Evolutionary conservation across 345 rosid genomes (phyloP), one percentile per base, ranked within the genome.

Genomic region (Lepidium aucheri): DNA sequence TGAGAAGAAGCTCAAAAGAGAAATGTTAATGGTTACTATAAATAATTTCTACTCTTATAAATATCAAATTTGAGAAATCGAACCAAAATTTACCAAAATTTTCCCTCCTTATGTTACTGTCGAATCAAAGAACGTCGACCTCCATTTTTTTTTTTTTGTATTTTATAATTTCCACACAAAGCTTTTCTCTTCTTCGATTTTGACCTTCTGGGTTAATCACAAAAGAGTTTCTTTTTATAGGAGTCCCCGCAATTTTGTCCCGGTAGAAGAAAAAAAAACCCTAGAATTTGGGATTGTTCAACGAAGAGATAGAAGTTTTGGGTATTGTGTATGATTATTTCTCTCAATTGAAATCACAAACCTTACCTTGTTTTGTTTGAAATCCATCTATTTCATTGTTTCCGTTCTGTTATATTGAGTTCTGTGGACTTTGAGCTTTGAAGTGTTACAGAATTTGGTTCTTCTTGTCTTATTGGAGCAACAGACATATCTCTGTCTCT

Each of bases 81-180:
- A 70, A 70, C 63, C 68, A 30, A 8, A 43, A 62, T 10, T 60
- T 33, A 40, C 59, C 14, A 49, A 50, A 71, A 17, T 55, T 73
- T 72, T 58, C 76, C 72, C 67, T 58, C 76, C 67, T 57, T 63
- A 54, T 51, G 54, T 49, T 30, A 33, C 61, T 53, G 47, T 42
- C 47, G 46, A 70, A 68, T 57, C 65, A 26, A 57, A 50, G 17
- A 61, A 63, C 63, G 51, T 36, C 59, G 46, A 46, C 69, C 52
- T 63, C 69, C 59, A 63, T 55, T 71, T 46, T 1, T 8, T 7
- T 40, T 60, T 3, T 15, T 53, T 5, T 5, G 22, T 15, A 26
- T 22, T 50, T 13, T 39, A 11, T 34, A 16, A 32, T 15, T 53
- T 35, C 26, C 24, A 38, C 12, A 5, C 4, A 7, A 26, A 57